Evolutionary conservation across 2,329 filamentous ascomycete species (phyloP).

Genomic region (Ophiostoma tasmaniense): DNA sequence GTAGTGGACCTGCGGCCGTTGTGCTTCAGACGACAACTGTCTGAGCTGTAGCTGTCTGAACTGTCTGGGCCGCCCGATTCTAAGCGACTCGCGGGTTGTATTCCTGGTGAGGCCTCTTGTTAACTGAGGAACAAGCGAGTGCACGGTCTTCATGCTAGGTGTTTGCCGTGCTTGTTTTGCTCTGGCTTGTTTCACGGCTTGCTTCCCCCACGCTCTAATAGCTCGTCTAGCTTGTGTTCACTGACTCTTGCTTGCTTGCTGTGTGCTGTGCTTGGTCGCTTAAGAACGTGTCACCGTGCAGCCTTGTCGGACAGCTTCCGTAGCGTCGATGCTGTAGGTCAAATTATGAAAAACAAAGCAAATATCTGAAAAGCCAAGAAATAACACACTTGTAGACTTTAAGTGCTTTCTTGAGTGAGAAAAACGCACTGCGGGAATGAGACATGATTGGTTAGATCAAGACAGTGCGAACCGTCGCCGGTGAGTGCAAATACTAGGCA

Average conservation of each 20-base stretch:
- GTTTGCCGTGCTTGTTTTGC: background rate
- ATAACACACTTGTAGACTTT: background rate
- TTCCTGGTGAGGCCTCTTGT: background rate
- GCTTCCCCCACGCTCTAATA: background rate
- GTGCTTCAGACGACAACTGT: background rate
- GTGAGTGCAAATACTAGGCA: background rate
- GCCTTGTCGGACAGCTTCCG: background rate
- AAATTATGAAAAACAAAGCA: background rate
- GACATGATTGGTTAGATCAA: slow-evolving; percentile 13
- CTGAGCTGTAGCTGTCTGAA: background rate
- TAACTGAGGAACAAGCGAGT: slow-evolving; percentile 4
- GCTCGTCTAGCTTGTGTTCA: background rate
- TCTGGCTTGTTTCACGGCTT: background rate
- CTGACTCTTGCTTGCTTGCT: background rate
- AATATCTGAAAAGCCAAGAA: background rate
- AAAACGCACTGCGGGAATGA: slow-evolving; percentile 8
- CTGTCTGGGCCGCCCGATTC: background rate
- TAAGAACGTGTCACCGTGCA: background rate
- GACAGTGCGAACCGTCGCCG: slow-evolving; percentile 10
- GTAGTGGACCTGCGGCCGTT: background rate
- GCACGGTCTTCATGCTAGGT: background rate
- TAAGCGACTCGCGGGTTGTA: background rate
- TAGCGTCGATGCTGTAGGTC: background rate
- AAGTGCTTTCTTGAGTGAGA: background rate
- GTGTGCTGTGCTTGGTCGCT: slow-evolving; percentile 5